Conservation (phyloP, 805 yeast genomes). For the Isabelozyma gotoi region DNA sequence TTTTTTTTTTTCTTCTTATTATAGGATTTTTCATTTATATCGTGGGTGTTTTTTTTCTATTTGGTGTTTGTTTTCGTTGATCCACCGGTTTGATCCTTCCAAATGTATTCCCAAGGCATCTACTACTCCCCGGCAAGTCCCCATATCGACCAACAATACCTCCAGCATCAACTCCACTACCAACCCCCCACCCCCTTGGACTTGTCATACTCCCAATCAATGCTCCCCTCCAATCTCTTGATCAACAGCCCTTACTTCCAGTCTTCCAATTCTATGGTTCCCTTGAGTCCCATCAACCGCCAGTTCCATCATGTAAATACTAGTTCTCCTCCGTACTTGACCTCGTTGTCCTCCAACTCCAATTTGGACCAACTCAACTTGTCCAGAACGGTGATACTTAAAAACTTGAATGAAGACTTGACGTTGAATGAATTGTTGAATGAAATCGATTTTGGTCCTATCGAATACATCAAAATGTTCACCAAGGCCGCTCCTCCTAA, state of each 20-base stretch:
- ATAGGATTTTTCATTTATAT: neutral
- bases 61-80: neutral
- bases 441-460: conserved; percentile 55
- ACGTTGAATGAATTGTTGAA: conserved; percentile 38
- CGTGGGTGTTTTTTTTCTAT: too few species aligned
- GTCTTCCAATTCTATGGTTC: conserved; percentile 13
- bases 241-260: conserved; percentile 61
- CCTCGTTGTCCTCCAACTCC: conserved; percentile 12
- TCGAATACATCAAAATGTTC: conserved; percentile 55
- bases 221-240: conserved; percentile 62
- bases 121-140: neutral
- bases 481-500: conserved; percentile 30
- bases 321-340: conserved; percentile 11
- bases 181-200: conserved; percentile 52
- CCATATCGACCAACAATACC: neutral
- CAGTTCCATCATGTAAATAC: conserved; percentile 5
- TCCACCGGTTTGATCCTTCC: too few species aligned
- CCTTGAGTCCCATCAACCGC: conserved; percentile 15
- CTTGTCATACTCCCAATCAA: conserved; percentile 55
- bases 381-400: conserved; percentile 35
- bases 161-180: neutral
- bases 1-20: too few species aligned
- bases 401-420: conserved; percentile 24
- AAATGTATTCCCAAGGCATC: neutral
- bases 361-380: conserved; percentile 34